phyloP scores from a whole-genome alignment of 2,329 filamentous ascomycete genomes.

The Colletotrichum sp. region DNA sequence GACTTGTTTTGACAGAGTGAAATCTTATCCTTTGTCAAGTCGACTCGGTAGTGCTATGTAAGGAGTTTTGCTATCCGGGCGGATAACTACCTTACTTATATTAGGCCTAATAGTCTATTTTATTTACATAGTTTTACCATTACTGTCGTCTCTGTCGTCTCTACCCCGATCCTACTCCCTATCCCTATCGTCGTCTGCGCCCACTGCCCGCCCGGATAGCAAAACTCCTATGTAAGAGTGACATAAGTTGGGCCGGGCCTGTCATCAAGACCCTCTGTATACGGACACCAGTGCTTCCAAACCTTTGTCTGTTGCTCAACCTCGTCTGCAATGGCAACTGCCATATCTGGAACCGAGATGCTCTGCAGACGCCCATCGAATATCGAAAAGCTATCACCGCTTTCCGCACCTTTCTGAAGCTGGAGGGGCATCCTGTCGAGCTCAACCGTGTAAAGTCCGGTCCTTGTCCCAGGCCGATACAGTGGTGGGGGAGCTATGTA shows the following conservation, averaged over 20 bases:
- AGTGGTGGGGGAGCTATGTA: background rate
- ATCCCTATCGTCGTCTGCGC: too few species aligned
- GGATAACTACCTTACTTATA: too few species aligned
- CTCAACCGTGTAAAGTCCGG: background rate
- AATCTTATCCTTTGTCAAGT: background rate
- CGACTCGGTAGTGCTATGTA: background rate
- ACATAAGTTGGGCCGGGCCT: background rate
- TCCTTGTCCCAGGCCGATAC: background rate
- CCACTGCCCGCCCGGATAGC: too few species aligned
- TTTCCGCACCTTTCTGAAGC: background rate
- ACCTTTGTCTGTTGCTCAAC: background rate
- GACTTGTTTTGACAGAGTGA: fast-evolving
- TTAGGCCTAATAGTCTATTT: too few species aligned
- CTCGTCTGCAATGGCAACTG: background rate
- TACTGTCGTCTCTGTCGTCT: too few species aligned
- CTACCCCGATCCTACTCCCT: too few species aligned
- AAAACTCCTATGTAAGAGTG: background rate
- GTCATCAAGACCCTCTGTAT: background rate
- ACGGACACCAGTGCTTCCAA: conserved; percentile 5
- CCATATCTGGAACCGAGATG: conserved; percentile 2
- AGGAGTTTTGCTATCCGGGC: background rate
- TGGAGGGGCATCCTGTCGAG: background rate
- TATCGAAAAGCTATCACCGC: background rate
- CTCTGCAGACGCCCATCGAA: background rate
- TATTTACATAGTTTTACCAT: too few species aligned